Conservation (phyloP, 768 basidiomycete genomes). For the Leccinum uliginosum region DNA sequence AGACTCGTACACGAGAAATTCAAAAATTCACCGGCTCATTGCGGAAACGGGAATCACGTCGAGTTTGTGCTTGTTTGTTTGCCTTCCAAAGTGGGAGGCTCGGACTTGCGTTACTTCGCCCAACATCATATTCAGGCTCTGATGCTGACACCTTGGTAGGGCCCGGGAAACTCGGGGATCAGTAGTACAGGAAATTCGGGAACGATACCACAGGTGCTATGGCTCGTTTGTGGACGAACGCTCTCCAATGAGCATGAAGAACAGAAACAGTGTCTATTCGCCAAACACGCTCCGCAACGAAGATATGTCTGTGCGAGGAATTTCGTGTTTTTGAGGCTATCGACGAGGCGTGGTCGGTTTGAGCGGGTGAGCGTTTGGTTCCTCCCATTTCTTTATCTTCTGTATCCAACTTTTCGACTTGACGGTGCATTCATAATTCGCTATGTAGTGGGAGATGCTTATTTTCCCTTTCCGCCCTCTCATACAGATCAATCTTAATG, state of each 20-base stretch:
- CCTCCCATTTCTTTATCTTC: background rate
- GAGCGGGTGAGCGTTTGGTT: conserved; percentile 63
- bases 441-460: background rate
- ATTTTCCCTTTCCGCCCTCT: background rate
- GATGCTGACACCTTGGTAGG: conserved; percentile 39
- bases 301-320: conserved; percentile 86
- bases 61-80: background rate
- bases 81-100: background rate
- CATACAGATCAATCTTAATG: background rate
- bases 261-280: conserved; percentile 51
- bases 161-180: conserved; percentile 1
- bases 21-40: conserved; percentile 13
- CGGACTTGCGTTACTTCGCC: conserved; percentile 56
- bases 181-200: background rate
- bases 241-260: conserved; percentile 47
- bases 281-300: conserved; percentile 76
- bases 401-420: background rate
- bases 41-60: background rate
- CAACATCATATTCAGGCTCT: conserved; percentile 91
- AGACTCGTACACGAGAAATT: conserved; percentile 8
- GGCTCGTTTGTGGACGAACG: conserved; percentile 12
- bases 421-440: background rate
- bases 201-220: background rate
- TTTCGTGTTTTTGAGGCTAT: conserved; percentile 86
- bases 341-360: conserved; percentile 81